These are phyloP conservation scores for Lipomyces yarrowii DNA, from an alignment of 1,139 yeast species.

Conservation along the genomic window DNA sequence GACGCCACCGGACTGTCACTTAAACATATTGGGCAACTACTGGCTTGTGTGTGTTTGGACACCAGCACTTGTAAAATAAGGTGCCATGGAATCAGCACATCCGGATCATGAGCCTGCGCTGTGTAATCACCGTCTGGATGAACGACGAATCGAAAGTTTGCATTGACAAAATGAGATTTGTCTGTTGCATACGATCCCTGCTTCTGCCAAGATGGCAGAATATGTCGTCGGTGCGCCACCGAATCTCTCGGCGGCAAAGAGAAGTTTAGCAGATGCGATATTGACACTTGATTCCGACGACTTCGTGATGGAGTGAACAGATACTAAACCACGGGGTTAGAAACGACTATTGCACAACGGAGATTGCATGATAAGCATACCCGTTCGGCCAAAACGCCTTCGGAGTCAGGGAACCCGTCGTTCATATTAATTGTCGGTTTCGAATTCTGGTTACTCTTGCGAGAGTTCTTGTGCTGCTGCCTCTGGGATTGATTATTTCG, in stretches of 20 bases:
- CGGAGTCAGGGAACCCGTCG: slow-evolving; percentile 23
- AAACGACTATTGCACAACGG: background rate
- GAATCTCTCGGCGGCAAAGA: slow-evolving; percentile 31
- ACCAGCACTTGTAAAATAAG: slow-evolving; percentile 71
- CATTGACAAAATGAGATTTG: slow-evolving; percentile 79
- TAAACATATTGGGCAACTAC: slow-evolving; percentile 88
- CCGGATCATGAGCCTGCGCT: slow-evolving; percentile 69
- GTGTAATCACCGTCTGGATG: slow-evolving; percentile 60
- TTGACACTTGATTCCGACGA: slow-evolving; percentile 28
- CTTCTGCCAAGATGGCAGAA: slow-evolving; percentile 23
- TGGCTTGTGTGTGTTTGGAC: slow-evolving; percentile 57
- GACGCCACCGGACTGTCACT: slow-evolving; percentile 87
- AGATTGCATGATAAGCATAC: slow-evolving; percentile 11
- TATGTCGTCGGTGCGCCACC: slow-evolving; percentile 15
- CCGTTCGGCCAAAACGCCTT: slow-evolving; percentile 26
- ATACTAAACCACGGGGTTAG: slow-evolving; percentile 6
- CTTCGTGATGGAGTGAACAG: slow-evolving; percentile 16
- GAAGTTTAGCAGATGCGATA: slow-evolving; percentile 39
- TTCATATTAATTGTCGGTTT: slow-evolving; percentile 25
- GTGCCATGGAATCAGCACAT: slow-evolving; percentile 63
- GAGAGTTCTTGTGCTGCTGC: slow-evolving; percentile 19
- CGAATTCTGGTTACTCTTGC: slow-evolving; percentile 19
- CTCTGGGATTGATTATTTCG: slow-evolving; percentile 22
- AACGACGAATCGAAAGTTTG: slow-evolving; percentile 80
- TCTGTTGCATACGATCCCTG: slow-evolving; percentile 44